Percentiles rank a stretch among this genome's conserved stretches.
phyloP scores from a whole-genome alignment of 371 early-diverging fungal species.

The Mucor circinelloides region DNA sequence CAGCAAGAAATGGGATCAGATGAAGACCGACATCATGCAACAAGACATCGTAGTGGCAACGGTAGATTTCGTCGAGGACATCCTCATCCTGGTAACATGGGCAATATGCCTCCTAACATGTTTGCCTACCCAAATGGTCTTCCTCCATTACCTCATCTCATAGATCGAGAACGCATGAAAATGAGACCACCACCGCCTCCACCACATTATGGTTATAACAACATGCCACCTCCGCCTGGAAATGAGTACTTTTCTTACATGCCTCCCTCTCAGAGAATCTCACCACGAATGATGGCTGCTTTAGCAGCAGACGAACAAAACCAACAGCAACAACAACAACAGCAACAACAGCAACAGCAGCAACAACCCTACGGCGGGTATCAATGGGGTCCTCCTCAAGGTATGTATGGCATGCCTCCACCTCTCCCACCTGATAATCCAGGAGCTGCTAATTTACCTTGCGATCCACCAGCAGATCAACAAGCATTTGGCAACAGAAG shows the following conservation, averaged over 20 bases:
- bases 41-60: background rate
- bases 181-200: slow-evolving; percentile 5
- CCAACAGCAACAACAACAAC: background rate
- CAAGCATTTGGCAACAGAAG: slow-evolving; percentile 2
- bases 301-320: background rate
- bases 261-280: slow-evolving; percentile 5
- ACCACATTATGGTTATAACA: slow-evolving; percentile 7
- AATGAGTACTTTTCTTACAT: slow-evolving; percentile 13
- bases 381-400: slow-evolving; percentile 7
- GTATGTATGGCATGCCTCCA: slow-evolving; percentile 12
- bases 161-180: slow-evolving; percentile 7
- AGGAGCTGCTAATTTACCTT: background rate
- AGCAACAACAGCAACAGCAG: background rate
- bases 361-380: background rate
- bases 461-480: background rate
- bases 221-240: slow-evolving; percentile 9
- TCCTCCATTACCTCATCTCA: background rate
- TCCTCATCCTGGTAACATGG: background rate
- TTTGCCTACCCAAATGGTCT: slow-evolving; percentile 1
- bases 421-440: background rate
- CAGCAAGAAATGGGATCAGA: background rate
- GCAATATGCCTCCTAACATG: slow-evolving; percentile 7
- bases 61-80: background rate
- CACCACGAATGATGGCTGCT: slow-evolving; percentile 11
- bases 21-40: background rate